Evolutionary conservation across 2,329 filamentous ascomycete genomes (phyloP), one percentile per base, ranked within the genome.

Genomic region (Didymella lethalis): DNA sequence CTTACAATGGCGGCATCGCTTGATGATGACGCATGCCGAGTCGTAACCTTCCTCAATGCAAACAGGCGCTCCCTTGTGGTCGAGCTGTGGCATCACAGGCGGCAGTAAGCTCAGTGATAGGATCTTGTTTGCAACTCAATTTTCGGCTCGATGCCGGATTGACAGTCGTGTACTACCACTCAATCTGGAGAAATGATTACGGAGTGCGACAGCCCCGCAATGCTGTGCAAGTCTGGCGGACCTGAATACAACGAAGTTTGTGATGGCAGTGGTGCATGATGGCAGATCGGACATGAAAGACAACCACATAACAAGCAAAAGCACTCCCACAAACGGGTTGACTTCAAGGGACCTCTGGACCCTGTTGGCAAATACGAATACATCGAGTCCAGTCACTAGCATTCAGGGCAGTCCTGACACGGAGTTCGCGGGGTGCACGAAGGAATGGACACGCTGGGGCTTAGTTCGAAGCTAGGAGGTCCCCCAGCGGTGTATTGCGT

Each of bases 61-160:
- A 57, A 31, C 56, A 40, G 57, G 54, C 49, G 49, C 57, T 52
- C 34, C 44, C 48, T 51, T 57, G 51, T 49, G 52, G 43, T 52
- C 48, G 54, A n/a, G 36, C 48, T 56, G 52, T 49, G 61, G 56
- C 45, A 44, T 52, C 57, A 58, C 57, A 48, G 48, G 40, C 56
- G 53, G 49, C 40, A 60, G 45, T 54, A 56, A 49, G 62, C 59
- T 56, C 59, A 47, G 62, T 51, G 62, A 46, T 61, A 18, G 41
- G 34, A 38, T 56, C 48, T 53, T 61, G 44, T 53, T 48, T 61
- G 48, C 62, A 60, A 53, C 52, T 46, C 32, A n/a, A 20, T 20
- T 28, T 57, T 67, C 63, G 65, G 63, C 59, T 56, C 43, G 53
- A 46, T 61, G 28, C 64, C 64, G 64, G 52, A 54, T 50, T 48